Base-by-base conservation (phyloP, 495 filamentous ascomycete genomes). In the Aspergillus indologenus region DNA sequence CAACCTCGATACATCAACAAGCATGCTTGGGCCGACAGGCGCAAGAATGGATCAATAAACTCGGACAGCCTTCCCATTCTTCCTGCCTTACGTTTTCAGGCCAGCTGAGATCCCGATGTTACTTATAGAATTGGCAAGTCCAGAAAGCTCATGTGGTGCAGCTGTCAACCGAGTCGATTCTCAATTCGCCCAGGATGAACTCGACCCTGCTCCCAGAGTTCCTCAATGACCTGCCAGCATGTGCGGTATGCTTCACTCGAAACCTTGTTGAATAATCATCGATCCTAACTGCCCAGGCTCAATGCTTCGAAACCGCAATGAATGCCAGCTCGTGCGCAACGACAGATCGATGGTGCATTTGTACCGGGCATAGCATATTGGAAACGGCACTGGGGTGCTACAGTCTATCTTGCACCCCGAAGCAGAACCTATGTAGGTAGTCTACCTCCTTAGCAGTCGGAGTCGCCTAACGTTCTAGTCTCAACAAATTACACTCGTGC, bases 401-500 rank as follows among this genome's bases (percentile, higher is more conserved):
- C 21, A 52, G 54, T n/a, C 22, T 53, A 22, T 50, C 61, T 12
- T 65, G 62, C 44, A 50, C 46, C 18, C 45, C 57, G 5, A 65
- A 59, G 40, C 22, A 54, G 21, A 52, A n/a, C 22, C 56, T 65
- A 12, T 54, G 62, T 65, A 53, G 21, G 61, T 17, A 40, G 12
- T 23, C 11, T 5, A 43, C 17, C 45, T 15, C n/a, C n/a, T n/a
- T n/a, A 15, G 5, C 45, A 52, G 15, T n/a, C 26, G 48, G 1
- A 8, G 31, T 11, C 22, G 17, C 9, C 47, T 61, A 40, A 56
- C 54, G 3, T 5, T 15, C 34, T 6, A 68, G 65, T 50, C 9
- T 63, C 65, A 5, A 68, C 65, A 1, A 68, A 68, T 50, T 31
- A 50, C 4, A 65, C 65, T 9, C 55, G 60, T n/a, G 21, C 63